Evolutionary conservation across 257 asterid species (phyloP).

Genomic region (Plantago ovata): DNA sequence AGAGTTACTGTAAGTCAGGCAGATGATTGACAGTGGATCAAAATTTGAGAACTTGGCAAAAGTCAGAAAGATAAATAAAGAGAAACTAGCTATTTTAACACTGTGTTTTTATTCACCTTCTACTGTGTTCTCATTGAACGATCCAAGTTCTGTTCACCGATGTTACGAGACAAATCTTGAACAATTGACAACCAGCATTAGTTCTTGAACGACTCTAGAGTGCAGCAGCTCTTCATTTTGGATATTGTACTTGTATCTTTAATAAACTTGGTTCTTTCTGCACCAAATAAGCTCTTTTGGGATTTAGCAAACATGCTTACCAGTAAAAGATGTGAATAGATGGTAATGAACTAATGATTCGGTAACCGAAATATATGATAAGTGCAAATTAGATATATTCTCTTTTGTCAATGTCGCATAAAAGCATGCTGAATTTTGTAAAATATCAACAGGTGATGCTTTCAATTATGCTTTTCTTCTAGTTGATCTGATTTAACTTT

Average conservation of each 20-base stretch:
- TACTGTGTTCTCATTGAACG: not conserved
- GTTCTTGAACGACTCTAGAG: not conserved
- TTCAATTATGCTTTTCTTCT: not conserved
- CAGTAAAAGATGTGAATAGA: not conserved
- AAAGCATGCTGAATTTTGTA: not conserved
- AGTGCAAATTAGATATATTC: not conserved
- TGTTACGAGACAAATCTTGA: constrained; percentile 1
- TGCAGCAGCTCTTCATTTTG: not conserved
- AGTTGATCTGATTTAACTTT: constrained; percentile 5
- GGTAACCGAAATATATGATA: not conserved
- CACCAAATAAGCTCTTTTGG: too few relatives aligned
- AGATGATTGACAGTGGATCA: not conserved
- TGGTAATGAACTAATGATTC: not conserved
- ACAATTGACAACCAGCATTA: not conserved
- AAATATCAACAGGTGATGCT: not conserved
- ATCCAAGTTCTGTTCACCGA: not conserved
- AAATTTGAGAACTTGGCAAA: constrained; percentile 1
- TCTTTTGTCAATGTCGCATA: not conserved
- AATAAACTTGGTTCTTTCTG: too few relatives aligned
- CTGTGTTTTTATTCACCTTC: not conserved
- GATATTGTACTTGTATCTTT: not conserved
- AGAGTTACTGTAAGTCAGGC: too few relatives aligned
- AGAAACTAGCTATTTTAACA: not conserved
- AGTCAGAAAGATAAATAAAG: not conserved
- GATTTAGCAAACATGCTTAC: not conserved